These are phyloP conservation scores for Suhomyces anneliseae DNA, from an alignment of 1,139 yeast genomes.

Conservation along the genomic window DNA sequence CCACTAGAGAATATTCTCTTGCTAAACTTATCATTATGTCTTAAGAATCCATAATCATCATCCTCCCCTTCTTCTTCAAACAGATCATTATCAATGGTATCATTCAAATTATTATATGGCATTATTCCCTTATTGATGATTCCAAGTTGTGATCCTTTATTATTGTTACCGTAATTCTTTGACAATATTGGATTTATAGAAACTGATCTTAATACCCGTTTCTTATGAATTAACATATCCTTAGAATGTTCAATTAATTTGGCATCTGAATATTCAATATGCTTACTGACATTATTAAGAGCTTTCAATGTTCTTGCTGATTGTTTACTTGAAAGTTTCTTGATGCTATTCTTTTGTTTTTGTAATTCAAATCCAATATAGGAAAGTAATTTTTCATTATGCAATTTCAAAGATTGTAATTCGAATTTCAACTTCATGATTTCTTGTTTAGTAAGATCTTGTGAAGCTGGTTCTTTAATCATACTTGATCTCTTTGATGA, in stretches of 20 bases:
- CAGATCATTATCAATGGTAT: conserved; percentile 11
- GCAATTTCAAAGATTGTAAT: conserved; percentile 52
- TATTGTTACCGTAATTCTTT: conserved; percentile 21
- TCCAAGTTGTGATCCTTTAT: conserved; percentile 7
- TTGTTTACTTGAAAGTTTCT: conserved; percentile 42
- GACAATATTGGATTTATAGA: conserved; percentile 44
- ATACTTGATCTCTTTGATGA: conserved; percentile 42
- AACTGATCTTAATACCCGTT: conserved; percentile 46
- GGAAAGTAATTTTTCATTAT: conserved; percentile 55
- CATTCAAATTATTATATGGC: conserved; percentile 15
- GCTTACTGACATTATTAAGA: conserved; percentile 17
- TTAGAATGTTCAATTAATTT: conserved; percentile 48
- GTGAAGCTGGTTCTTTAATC: conserved; percentile 32
- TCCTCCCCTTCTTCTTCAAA: conserved; percentile 10
- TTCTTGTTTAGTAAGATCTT: conserved; percentile 49
- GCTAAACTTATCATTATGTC: conserved; percentile 29
- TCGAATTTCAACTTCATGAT: conserved; percentile 54
- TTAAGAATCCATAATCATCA: conserved; percentile 40
- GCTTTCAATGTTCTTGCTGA: conserved; percentile 21
- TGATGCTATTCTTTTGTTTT: conserved; percentile 46
- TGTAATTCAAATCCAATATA: conserved; percentile 60
- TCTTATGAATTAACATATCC: conserved; percentile 44
- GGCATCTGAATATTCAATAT: conserved; percentile 55
- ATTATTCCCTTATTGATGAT: conserved; percentile 24
- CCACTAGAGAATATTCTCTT: conserved; percentile 35